Evolutionary conservation across 768 basidiomycete species (phyloP), one percentile per base, ranked within the genome.

Genomic region (Lentinula boryana): DNA sequence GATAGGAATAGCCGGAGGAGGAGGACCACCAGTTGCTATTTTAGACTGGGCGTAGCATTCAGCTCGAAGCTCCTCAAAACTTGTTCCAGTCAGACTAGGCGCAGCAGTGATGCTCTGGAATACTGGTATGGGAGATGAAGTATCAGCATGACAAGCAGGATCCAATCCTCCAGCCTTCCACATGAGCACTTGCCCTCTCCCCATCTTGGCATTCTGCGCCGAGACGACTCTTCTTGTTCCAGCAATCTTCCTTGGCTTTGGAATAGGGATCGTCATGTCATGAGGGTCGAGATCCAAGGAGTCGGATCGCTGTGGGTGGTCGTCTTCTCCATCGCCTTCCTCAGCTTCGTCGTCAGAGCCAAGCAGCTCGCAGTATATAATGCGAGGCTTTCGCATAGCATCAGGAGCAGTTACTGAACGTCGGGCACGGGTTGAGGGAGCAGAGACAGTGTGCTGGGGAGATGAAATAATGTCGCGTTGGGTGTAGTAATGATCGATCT

Each of bases 21-120:
- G 55, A 5, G 21, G 55, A 16, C 18, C 55, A 13, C 55, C 55
- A 56, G 55, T 56, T 4, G 55, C 55, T 23, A 56, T 56, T 16
- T 31, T 31, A 10, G 55, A 40, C 27, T 56, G 55, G 10, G 36
- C 55, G 21, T 56, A 56, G 23, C 55, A 56, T 27, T 56, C 55
- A 15, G 40, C 55, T 12, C 55, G 55, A 40, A 43, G 15, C 10
- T 56, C 55, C 40, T 56, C 55, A 31, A 56, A 56, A 40, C 55
- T 56, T 27, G 12, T 18, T 56, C 38, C 38, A 15, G 3, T 31
- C 4, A 56, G 23, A 23, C 43, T 36, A 56, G 40, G 40, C 18
- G 55, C 43, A 41, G 55, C 55, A 23, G 38, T 56, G 16, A 56
- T 56, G 40, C 55, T 56, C 23, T 56, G 55, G 27, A 56, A 56